Conservation (phyloP, 176 grass and related monocot genomes). For the Triticum aestivum region DNA sequence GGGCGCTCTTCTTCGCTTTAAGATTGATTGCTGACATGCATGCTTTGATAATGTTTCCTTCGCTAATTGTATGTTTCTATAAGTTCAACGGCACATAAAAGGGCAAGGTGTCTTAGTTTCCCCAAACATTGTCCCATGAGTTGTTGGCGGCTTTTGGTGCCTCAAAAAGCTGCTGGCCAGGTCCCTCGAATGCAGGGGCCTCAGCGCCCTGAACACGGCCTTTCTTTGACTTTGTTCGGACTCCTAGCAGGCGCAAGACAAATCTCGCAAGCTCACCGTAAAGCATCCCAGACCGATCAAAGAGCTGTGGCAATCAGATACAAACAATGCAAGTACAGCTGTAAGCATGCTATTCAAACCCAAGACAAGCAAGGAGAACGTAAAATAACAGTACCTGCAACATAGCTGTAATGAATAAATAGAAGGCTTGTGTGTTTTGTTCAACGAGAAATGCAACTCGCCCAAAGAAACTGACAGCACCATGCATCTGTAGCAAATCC, state of each 20-base stretch:
- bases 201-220: conserved; percentile 32
- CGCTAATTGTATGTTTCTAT: conserved; percentile 1
- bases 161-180: conserved; percentile 39
- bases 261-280: conserved; percentile 87
- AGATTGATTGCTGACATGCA: not conserved
- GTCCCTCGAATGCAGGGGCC: conserved; percentile 31
- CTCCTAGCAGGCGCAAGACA: conserved; percentile 62
- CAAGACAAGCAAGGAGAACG: not conserved
- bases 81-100: not conserved
- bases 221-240: conserved; percentile 65
- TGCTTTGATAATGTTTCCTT: not conserved
- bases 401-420: conserved; percentile 81
- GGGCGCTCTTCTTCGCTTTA: not conserved
- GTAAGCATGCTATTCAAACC: conserved; percentile 1
- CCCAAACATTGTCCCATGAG: conserved; percentile 74
- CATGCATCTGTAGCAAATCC: conserved; percentile 67
- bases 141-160: conserved; percentile 52
- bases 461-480: conserved; percentile 88
- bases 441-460: conserved; percentile 75
- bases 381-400: conserved; percentile 51
- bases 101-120: conserved; percentile 31
- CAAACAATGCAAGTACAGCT: not conserved
- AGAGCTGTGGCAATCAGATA: conserved; percentile 50
- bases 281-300: conserved; percentile 79
- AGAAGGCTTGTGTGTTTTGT: conserved; percentile 91